Evolutionary conservation across 1,284 basidiomycete genomes (phyloP).

Genomic region (Sporisorium reilianum): DNA sequence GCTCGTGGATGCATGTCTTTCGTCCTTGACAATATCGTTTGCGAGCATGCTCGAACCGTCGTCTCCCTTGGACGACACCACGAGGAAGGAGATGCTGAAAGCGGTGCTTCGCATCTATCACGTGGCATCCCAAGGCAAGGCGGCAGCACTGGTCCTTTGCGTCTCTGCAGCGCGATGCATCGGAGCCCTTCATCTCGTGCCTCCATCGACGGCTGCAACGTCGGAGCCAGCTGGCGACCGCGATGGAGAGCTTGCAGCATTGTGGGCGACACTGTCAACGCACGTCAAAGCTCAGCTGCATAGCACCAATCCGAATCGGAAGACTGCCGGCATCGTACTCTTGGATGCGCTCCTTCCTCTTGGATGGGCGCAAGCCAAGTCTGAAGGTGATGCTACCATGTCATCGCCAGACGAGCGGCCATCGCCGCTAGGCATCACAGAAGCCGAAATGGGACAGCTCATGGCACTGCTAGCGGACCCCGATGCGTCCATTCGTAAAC

Average conservation of each 20-base stretch:
- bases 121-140: slow-evolving; percentile 22
- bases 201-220: not conserved
- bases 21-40: slow-evolving; percentile 5
- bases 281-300: slow-evolving; percentile 36
- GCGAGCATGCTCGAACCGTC: not conserved
- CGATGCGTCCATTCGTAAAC: slow-evolving; percentile 26
- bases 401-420: too few species aligned
- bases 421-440: slow-evolving; percentile 24
- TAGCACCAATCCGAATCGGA: slow-evolving; percentile 44
- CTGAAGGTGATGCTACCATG: not conserved
- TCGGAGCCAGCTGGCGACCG: not conserved
- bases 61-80: not conserved
- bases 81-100: slow-evolving; percentile 8
- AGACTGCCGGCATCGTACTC: slow-evolving; percentile 20
- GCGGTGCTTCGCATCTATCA: slow-evolving; percentile 33
- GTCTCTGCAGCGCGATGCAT: slow-evolving; percentile 33
- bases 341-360: slow-evolving; percentile 33
- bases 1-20: slow-evolving; percentile 34
- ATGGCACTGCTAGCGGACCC: slow-evolving; percentile 34
- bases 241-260: slow-evolving; percentile 22
- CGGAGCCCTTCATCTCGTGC: slow-evolving; percentile 3
- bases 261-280: slow-evolving; percentile 29
- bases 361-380: slow-evolving; percentile 27
- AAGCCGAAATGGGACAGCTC: slow-evolving; percentile 34
- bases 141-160: slow-evolving; percentile 35